Percentiles rank a stretch among this genome's conserved stretches.
These are phyloP conservation scores for Sarocladium kiliense DNA, from an alignment of 2,329 filamentous ascomycete species.

Conservation along the genomic window DNA sequence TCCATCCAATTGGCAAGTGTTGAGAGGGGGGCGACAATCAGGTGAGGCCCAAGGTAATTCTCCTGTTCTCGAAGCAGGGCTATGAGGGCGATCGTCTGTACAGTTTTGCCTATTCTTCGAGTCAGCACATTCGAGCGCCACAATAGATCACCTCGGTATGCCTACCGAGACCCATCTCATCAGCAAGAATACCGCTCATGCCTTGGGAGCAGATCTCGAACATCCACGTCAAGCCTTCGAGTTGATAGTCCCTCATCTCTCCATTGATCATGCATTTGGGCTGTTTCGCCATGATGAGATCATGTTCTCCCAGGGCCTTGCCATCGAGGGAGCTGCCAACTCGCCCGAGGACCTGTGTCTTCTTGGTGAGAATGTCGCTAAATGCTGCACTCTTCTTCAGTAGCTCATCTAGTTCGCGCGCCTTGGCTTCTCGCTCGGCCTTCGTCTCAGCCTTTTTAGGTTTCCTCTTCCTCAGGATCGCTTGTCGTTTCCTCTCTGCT, in stretches of 20 bases:
- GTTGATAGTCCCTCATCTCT: conserved; percentile 87
- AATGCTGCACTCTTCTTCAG: conserved; percentile 56
- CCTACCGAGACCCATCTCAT: conserved; percentile 82
- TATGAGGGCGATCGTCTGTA: conserved; percentile 84
- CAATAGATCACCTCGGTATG: background rate
- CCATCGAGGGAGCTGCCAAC: conserved; percentile 58
- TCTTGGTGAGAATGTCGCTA: conserved; percentile 57
- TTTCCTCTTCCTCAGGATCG: conserved; percentile 34
- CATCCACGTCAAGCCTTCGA: conserved; percentile 95
- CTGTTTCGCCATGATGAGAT: conserved; percentile 77
- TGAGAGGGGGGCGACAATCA: conserved; percentile 86
- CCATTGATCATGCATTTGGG: conserved; percentile 81
- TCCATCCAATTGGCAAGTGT: conserved; percentile 95
- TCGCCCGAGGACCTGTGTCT: conserved; percentile 57
- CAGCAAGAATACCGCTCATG: conserved; percentile 83
- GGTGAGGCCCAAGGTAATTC: conserved; percentile 75
- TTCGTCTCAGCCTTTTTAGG: conserved; percentile 48
- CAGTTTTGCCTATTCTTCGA: conserved; percentile 64
- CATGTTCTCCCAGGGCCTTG: conserved; percentile 54
- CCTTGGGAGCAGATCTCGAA: conserved; percentile 77
- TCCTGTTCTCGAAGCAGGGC: conserved; percentile 85
- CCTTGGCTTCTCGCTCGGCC: conserved; percentile 52
- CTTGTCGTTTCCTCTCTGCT: conserved; percentile 41
- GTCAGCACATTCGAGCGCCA: conserved; percentile 11
- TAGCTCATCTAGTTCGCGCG: conserved; percentile 53